These are phyloP conservation scores for Claviceps sp. DNA, from an alignment of 2,329 filamentous ascomycete genomes.

Conservation along the genomic window DNA sequence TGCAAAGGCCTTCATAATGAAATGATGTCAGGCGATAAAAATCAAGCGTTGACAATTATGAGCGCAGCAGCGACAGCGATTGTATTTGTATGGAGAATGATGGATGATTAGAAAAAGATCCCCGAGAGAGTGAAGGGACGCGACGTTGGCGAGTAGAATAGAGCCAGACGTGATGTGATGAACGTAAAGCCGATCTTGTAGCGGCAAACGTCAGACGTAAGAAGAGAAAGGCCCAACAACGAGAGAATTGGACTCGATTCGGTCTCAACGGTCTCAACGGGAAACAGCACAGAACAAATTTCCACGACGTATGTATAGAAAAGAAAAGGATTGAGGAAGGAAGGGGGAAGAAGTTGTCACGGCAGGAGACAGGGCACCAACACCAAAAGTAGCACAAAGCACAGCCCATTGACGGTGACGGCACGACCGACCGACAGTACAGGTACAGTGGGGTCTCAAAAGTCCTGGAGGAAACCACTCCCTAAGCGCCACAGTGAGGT, in stretches of 20 bases:
- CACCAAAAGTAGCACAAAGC: background rate
- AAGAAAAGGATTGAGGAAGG: background rate
- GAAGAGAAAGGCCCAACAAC: constrained; percentile 21
- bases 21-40: constrained; percentile 8
- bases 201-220: constrained; percentile 6
- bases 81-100: constrained; percentile 1
- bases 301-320: background rate
- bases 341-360: background rate
- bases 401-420: no score
- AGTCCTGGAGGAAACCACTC: no score
- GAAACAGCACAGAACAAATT: constrained; percentile 7
- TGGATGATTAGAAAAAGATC: background rate
- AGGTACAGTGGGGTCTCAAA: no score
- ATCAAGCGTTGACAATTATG: background rate
- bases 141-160: constrained; percentile 3
- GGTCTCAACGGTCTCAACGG: background rate
- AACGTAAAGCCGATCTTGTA: constrained; percentile 6
- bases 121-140: constrained; percentile 9
- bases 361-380: background rate
- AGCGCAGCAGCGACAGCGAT: background rate
- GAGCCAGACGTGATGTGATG: background rate
- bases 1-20: constrained; percentile 35
- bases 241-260: constrained; percentile 20
- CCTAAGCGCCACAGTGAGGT: no score
- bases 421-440: no score